Conservation (phyloP, 2,329 filamentous ascomycete genomes). For the Aspergillus candidus region DNA sequence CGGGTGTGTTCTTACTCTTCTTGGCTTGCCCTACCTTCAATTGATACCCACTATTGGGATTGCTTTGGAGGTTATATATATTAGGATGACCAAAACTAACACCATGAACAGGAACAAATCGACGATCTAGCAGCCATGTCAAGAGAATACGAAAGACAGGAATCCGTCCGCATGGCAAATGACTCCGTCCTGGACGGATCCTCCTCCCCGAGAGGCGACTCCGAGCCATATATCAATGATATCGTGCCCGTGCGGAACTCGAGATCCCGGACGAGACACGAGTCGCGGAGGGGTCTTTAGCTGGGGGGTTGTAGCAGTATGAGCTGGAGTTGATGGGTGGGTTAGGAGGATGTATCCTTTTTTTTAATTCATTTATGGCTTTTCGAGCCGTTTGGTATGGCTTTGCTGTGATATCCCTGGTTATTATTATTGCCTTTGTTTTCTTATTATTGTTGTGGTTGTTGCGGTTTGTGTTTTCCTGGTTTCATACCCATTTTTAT, state of each 20-base stretch:
- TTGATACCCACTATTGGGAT: too few species aligned
- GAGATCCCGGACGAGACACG: constrained; percentile 26
- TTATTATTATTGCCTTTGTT: too few species aligned
- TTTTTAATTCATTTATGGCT: background rate
- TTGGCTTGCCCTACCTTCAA: background rate
- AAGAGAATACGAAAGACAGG: constrained; percentile 43
- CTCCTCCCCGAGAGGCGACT: constrained; percentile 8
- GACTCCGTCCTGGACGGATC: constrained; percentile 17
- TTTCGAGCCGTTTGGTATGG: too few species aligned
- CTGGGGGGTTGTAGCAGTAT: background rate
- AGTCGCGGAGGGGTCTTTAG: constrained; percentile 22
- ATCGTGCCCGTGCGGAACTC: constrained; percentile 33
- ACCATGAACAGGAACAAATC: constrained; percentile 40
- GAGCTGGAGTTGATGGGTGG: too few species aligned
- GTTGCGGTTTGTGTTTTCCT: too few species aligned
- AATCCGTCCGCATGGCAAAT: constrained; percentile 40
- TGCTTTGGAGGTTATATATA: background rate
- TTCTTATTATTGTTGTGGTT: too few species aligned
- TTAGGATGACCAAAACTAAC: constrained; percentile 8
- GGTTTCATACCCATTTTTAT: too few species aligned
- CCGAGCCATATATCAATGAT: constrained; percentile 40
- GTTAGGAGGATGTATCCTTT: constrained; percentile 14
- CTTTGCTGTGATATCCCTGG: too few species aligned
- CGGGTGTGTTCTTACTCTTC: constrained; percentile 27
- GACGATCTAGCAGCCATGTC: constrained; percentile 44